Percentiles rank a stretch among this genome's conserved stretches.
These are phyloP conservation scores for Erigeron canadensis DNA, from an alignment of 129 eudicot species.

Conservation along the genomic window DNA sequence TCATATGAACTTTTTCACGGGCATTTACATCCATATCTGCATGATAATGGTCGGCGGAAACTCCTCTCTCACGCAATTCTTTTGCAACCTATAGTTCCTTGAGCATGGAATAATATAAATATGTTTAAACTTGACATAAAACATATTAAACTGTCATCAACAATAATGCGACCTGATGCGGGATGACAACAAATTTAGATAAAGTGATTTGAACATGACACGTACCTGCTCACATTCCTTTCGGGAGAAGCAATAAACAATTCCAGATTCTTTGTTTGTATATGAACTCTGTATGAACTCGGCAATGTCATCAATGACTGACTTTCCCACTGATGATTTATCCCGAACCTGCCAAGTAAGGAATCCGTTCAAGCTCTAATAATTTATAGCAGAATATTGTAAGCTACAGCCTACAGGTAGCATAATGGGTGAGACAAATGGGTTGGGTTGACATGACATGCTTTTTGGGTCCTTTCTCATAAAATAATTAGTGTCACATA, in stretches of 20 bases:
- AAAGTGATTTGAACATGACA: constrained; percentile 6
- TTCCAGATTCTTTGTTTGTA: constrained; percentile 92
- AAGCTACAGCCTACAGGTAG: constrained; percentile 14
- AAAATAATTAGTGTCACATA: neutral
- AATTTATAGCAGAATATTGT: constrained; percentile 6
- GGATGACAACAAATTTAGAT: constrained; percentile 1
- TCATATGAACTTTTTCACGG: constrained; percentile 82
- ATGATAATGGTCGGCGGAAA: constrained; percentile 90
- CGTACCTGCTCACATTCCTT: constrained; percentile 96
- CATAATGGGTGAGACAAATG: neutral
- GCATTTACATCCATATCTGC: constrained; percentile 93
- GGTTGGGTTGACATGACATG: neutral
- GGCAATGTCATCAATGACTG: constrained; percentile 80
- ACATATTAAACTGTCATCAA: neutral
- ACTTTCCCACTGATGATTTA: constrained; percentile 84
- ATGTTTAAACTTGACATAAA: neutral
- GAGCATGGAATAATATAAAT: constrained; percentile 28
- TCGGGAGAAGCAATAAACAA: constrained; percentile 90
- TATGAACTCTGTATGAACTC: constrained; percentile 74
- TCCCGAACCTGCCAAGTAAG: constrained; percentile 67
- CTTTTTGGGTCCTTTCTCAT: neutral
- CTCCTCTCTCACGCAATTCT: constrained; percentile 81
- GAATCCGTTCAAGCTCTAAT: constrained; percentile 10
- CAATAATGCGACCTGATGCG: neutral
- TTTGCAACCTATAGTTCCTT: constrained; percentile 72